These are phyloP conservation scores for Gossypium bickii DNA, from an alignment of 345 rosid species.

Conservation along the genomic window DNA sequence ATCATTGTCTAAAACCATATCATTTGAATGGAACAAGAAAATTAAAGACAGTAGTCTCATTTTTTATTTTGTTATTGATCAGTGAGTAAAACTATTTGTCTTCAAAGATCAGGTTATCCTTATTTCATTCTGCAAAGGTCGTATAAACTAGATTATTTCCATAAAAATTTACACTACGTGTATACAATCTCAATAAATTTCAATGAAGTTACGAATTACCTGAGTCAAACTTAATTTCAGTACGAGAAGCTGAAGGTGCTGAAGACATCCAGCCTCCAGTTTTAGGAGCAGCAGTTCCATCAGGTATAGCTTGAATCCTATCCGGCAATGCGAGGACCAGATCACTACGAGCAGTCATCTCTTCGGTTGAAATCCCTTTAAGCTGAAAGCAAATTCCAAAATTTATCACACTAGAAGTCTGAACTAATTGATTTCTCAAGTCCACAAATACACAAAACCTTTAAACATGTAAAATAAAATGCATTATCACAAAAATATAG, in stretches of 20 bases:
- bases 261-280: slow-evolving; percentile 70
- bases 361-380: slow-evolving; percentile 90
- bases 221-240: slow-evolving; percentile 92
- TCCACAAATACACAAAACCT: background rate
- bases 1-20: too few species aligned
- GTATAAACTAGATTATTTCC: too few species aligned
- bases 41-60: too few species aligned
- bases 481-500: background rate
- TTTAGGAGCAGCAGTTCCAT: slow-evolving; percentile 79
- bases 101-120: too few species aligned
- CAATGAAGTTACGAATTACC: slow-evolving; percentile 35
- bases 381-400: slow-evolving; percentile 42
- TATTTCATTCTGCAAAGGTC: too few species aligned
- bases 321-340: slow-evolving; percentile 83
- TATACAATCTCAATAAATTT: slow-evolving; percentile 5
- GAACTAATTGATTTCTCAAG: background rate
- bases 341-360: slow-evolving; percentile 81
- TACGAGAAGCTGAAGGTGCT: slow-evolving; percentile 58
- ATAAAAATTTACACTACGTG: too few species aligned
- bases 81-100: too few species aligned
- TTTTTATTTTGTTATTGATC: too few species aligned
- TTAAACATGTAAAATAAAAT: background rate
- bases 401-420: background rate
- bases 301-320: slow-evolving; percentile 88
- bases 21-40: too few species aligned